A percentile compares a stretch with the other conserved stretches of the same genome.
These are phyloP conservation scores for Ganoderma lingzhi DNA, from an alignment of 1,284 basidiomycete genomes.

Conservation along the genomic window DNA sequence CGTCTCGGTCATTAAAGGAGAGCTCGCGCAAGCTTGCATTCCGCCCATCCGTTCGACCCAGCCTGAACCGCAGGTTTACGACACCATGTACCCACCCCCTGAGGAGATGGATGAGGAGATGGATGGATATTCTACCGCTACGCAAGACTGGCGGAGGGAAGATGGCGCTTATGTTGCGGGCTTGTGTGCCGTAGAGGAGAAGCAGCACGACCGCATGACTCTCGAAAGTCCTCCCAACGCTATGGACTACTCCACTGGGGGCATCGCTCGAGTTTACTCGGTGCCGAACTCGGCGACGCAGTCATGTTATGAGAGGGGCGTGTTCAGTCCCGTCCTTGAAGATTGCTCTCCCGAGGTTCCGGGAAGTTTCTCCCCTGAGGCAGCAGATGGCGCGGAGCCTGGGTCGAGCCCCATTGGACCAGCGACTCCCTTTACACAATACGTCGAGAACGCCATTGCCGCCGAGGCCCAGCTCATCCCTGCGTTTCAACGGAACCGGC, in stretches of 20 bases:
- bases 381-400: constrained; percentile 55
- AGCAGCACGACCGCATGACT: constrained; percentile 40
- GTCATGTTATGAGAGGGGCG: constrained; percentile 52
- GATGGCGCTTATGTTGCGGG: constrained; percentile 30
- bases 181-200: constrained; percentile 38
- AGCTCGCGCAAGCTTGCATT: constrained; percentile 81
- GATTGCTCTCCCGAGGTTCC: constrained; percentile 64
- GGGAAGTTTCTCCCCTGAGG: constrained; percentile 59
- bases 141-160: constrained; percentile 38
- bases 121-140: constrained; percentile 36
- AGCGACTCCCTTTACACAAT: constrained; percentile 77
- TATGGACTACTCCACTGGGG: constrained; percentile 19
- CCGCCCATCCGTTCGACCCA: constrained; percentile 64
- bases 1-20: constrained; percentile 84
- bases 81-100: constrained; percentile 34
- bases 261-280: constrained; percentile 25
- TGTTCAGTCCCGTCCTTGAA: constrained; percentile 70
- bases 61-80: constrained; percentile 15
- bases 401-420: constrained; percentile 75
- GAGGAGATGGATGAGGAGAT: constrained; percentile 56
- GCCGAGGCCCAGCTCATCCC: constrained; percentile 46
- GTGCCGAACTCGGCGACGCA: constrained; percentile 11
- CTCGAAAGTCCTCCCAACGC: constrained; percentile 23
- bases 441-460: constrained; percentile 73
- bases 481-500: constrained; percentile 19